phyloP scores from a whole-genome alignment of 192 early-diverging fungal species.

The Coemansia sp. region DNA sequence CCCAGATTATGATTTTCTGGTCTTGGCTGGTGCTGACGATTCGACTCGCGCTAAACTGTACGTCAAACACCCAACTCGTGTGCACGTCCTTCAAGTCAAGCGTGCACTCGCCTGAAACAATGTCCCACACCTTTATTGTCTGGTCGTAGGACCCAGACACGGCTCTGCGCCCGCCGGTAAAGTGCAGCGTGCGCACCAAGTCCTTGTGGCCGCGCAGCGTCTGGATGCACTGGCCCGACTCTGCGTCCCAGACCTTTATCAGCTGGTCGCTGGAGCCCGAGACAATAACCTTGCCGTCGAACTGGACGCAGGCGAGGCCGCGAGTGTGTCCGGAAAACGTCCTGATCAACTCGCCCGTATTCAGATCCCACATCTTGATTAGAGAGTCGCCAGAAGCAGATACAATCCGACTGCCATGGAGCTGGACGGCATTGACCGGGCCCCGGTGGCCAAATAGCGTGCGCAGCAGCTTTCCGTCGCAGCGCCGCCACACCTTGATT shows the following conservation, averaged over 20 bases:
- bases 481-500: slow-evolving; percentile 82
- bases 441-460: slow-evolving; percentile 79
- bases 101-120: slow-evolving; percentile 71
- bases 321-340: slow-evolving; percentile 78
- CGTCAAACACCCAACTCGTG: slow-evolving; percentile 95
- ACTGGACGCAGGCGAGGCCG: slow-evolving; percentile 82
- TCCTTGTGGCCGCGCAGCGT: slow-evolving; percentile 68
- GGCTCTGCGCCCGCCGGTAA: slow-evolving; percentile 68
- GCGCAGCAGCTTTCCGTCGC: slow-evolving; percentile 57
- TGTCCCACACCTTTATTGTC: slow-evolving; percentile 93
- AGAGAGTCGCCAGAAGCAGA: slow-evolving; percentile 82
- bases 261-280: slow-evolving; percentile 79
- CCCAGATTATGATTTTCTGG: slow-evolving; percentile 56
- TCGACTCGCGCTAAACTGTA: slow-evolving; percentile 76
- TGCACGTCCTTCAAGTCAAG: slow-evolving; percentile 72
- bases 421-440: slow-evolving; percentile 92
- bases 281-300: slow-evolving; percentile 72
- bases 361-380: slow-evolving; percentile 77
- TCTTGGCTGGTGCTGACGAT: slow-evolving; percentile 79
- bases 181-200: slow-evolving; percentile 83
- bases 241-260: slow-evolving; percentile 78
- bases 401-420: slow-evolving; percentile 65
- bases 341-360: slow-evolving; percentile 66
- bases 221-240: slow-evolving; percentile 60
- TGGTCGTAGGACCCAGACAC: slow-evolving; percentile 94